Conservation (phyloP, 1,284 basidiomycete species). For the Meripilus lineatus region DNA sequence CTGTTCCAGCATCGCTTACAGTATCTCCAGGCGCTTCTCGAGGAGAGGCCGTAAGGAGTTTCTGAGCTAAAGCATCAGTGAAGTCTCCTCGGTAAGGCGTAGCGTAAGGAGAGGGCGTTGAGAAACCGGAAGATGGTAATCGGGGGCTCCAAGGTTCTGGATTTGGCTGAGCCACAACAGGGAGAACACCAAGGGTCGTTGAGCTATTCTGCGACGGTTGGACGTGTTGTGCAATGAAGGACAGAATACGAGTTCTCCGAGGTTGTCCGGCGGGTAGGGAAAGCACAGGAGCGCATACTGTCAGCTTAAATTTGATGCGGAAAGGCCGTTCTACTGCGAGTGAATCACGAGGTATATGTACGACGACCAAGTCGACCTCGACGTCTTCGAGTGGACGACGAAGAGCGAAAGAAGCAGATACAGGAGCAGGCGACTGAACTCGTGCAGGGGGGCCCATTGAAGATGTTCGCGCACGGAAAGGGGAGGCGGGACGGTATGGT, state of each 20-base stretch:
- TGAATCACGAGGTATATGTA: constrained; percentile 39
- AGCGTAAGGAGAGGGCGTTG: constrained; percentile 41
- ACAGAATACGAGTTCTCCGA: constrained; percentile 36
- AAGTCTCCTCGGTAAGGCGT: constrained; percentile 36
- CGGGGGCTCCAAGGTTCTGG: constrained; percentile 39
- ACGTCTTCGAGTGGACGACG: constrained; percentile 39
- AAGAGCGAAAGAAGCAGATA: constrained; percentile 11
- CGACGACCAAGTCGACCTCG: constrained; percentile 56
- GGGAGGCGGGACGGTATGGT: constrained; percentile 49
- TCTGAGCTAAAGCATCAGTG: constrained; percentile 45
- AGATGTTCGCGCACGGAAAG: constrained; percentile 42
- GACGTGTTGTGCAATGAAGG: constrained; percentile 62
- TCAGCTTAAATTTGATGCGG: constrained; percentile 45
- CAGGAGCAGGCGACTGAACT: constrained; percentile 40
- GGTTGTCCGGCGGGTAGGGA: constrained; percentile 21
- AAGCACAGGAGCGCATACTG: constrained; percentile 39
- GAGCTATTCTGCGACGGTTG: constrained; percentile 30
- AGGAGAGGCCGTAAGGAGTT: constrained; percentile 39
- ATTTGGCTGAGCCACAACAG: constrained; percentile 11
- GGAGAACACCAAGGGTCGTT: constrained; percentile 14
- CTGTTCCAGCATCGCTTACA: constrained; percentile 23
- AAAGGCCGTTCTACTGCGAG: constrained; percentile 56
- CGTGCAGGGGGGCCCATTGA: constrained; percentile 26
- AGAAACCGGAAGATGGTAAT: constrained; percentile 40
- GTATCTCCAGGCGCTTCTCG: constrained; percentile 15